phyloP scores from a whole-genome alignment of 495 filamentous ascomycete genomes.

The Neurospora sp. region DNA sequence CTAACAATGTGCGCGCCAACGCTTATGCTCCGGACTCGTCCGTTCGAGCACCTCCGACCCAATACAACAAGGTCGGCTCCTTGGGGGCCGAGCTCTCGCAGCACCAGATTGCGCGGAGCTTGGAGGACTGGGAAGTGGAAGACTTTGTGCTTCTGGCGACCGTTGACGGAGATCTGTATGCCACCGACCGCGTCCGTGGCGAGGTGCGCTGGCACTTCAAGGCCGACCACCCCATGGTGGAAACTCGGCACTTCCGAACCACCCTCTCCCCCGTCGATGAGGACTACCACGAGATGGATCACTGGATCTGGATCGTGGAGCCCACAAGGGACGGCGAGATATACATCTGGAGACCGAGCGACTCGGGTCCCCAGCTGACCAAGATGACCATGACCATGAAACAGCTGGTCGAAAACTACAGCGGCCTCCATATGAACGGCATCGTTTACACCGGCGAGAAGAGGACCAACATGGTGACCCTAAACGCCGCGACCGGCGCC shows the following conservation, averaged over 20 bases:
- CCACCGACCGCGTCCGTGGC: slow-evolving; percentile 80
- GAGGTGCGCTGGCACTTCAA: slow-evolving; percentile 73
- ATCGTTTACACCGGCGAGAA: slow-evolving; percentile 87
- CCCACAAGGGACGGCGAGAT: slow-evolving; percentile 79
- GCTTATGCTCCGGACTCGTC: slow-evolving; percentile 82
- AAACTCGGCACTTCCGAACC: slow-evolving; percentile 71
- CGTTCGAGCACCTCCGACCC: slow-evolving; percentile 72
- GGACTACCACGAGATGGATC: slow-evolving; percentile 54
- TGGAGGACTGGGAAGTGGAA: slow-evolving; percentile 99
- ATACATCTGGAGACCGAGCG: slow-evolving; percentile 74
- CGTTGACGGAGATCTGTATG: slow-evolving; percentile 93
- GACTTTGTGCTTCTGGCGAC: slow-evolving; percentile 99
- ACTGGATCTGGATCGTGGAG: slow-evolving; percentile 94
- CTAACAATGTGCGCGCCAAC: slow-evolving; percentile 85
- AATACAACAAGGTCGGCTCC: slow-evolving; percentile 46
- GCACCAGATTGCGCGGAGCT: slow-evolving; percentile 83
- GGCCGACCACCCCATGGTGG: slow-evolving; percentile 75
- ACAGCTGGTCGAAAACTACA: slow-evolving; percentile 59
- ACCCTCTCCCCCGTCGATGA: slow-evolving; percentile 54
- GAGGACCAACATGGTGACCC: slow-evolving; percentile 74
- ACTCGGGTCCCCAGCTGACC: slow-evolving; percentile 57
- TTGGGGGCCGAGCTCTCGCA: slow-evolving; percentile 55
- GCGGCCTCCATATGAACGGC: slow-evolving; percentile 58
- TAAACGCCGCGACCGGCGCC: slow-evolving; percentile 75
- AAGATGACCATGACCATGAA: slow-evolving; percentile 81